A percentile compares a stretch with the other conserved stretches of the same genome.
phyloP scores from a whole-genome alignment of 1,139 yeast genomes.

The Magnusiomyces fungicola region DNA sequence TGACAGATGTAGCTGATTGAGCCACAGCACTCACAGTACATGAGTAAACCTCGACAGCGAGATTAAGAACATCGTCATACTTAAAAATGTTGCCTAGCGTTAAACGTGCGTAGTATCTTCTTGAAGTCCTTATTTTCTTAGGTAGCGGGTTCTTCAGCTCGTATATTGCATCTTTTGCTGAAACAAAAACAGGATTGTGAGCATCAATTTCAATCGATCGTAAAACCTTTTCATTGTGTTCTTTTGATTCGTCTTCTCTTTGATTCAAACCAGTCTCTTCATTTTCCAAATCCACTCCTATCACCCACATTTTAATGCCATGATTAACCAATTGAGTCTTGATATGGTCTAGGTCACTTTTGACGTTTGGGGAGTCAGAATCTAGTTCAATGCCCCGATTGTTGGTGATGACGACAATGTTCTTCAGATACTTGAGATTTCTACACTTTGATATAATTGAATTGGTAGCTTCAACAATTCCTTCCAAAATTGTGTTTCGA shows the following conservation, averaged over 20 bases:
- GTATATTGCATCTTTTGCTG: conserved; percentile 20
- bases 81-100: conserved; percentile 34
- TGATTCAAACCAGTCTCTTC: neutral
- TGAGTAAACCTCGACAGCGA: conserved; percentile 58
- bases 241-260: conserved; percentile 9
- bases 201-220: conserved; percentile 8
- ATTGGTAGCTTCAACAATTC: conserved; percentile 31
- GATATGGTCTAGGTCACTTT: neutral
- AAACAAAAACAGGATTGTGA: conserved; percentile 22
- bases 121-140: conserved; percentile 37
- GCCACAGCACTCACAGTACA: conserved; percentile 46
- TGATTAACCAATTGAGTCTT: neutral
- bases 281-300: neutral
- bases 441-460: conserved; percentile 30
- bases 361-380: neutral
- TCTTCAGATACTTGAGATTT: conserved; percentile 32
- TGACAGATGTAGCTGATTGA: conserved; percentile 31
- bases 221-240: conserved; percentile 10
- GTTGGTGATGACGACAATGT: conserved; percentile 43
- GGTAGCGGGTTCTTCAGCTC: conserved; percentile 26
- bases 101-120: conserved; percentile 36
- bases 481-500: conserved; percentile 23
- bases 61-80: conserved; percentile 17
- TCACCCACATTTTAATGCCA: neutral
- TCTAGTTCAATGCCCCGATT: conserved; percentile 18